Base-by-base conservation (phyloP, 805 yeast species). In the Kregervanrija delftensis region DNA sequence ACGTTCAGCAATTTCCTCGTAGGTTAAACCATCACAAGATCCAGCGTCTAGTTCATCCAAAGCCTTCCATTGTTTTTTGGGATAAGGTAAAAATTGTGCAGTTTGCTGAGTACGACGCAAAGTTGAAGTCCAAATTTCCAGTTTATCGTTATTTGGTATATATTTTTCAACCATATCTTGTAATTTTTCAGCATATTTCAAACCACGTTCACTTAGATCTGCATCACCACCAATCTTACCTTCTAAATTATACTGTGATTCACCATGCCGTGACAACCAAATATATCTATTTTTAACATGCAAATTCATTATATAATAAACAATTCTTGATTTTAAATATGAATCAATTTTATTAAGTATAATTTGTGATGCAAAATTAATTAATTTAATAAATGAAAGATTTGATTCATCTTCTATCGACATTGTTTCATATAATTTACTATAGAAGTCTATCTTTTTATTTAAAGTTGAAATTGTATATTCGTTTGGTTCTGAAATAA, bases 151-250 rank as follows among this genome's bases (percentile, higher is more conserved):
- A 40, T 83, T 79, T 39, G 81, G 74, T 28, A 77, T 72, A 5
- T 83, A 79, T 51, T 82, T 74, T 45, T 72, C 72, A 1, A 88
- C 90, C 50, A 91, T 60, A 32, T 78, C 80, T 1, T 96, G 96
- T 51, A 91, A 75, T 63, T 83, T 87, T 41, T 73, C 66, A 4
- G 97, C 91, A 59, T 91, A 91, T 55, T 82, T 69, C 66, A 81
- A 73, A 6, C 98, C 98, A 37, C 98, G 74, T 46, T 81, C 83
- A 41, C 91, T 81, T 43, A 91, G 70, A 54, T 82, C 77, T 2
- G 96, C 86, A 67, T 91, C 96, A 15, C 98, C 99, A 32, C 99
- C 99, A 51, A 93, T 86, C 64, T 88, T 88, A 30, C 97, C 97
- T 41, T 89, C 89, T 47, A 93, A 73, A 63, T 93, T 93, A 67